Evolutionary conservation across 371 early-diverging fungal genomes (phyloP).

Genomic region (Funneliformis caledonium): DNA sequence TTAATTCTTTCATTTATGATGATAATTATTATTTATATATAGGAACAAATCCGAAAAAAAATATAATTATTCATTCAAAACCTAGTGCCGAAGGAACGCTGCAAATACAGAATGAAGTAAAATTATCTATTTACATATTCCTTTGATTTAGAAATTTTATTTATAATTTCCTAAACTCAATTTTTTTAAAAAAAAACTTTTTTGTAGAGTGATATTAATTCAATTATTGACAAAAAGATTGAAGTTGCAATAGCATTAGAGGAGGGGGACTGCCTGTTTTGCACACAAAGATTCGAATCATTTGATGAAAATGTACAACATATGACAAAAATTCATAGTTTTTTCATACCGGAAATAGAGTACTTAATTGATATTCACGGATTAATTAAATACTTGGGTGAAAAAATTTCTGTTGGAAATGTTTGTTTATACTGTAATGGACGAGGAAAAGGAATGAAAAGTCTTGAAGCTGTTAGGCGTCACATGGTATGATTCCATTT

Average conservation of each 20-base stretch:
- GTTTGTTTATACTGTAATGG: constrained; percentile 92
- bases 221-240: constrained; percentile 76
- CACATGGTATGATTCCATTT: constrained; percentile 80
- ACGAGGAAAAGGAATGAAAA: constrained; percentile 64
- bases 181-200: neutral
- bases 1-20: neutral
- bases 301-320: constrained; percentile 88
- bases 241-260: constrained; percentile 64
- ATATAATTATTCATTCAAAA: neutral
- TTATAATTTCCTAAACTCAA: neutral
- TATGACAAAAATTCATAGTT: constrained; percentile 88
- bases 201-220: neutral
- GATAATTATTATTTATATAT: neutral
- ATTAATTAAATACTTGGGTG: constrained; percentile 87
- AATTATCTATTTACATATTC: neutral
- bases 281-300: constrained; percentile 64
- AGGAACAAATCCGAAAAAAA: constrained; percentile 26
- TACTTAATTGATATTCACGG: constrained; percentile 88
- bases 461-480: constrained; percentile 88
- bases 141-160: neutral
- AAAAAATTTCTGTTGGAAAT: constrained; percentile 92
- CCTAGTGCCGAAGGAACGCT: neutral
- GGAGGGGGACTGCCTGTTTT: constrained; percentile 84
- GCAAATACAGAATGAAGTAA: neutral
- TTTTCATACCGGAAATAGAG: constrained; percentile 97